Evolutionary conservation across 768 basidiomycete species (phyloP), one percentile per base, ranked within the genome.

Genomic region (Rhodotorula paludigena): DNA sequence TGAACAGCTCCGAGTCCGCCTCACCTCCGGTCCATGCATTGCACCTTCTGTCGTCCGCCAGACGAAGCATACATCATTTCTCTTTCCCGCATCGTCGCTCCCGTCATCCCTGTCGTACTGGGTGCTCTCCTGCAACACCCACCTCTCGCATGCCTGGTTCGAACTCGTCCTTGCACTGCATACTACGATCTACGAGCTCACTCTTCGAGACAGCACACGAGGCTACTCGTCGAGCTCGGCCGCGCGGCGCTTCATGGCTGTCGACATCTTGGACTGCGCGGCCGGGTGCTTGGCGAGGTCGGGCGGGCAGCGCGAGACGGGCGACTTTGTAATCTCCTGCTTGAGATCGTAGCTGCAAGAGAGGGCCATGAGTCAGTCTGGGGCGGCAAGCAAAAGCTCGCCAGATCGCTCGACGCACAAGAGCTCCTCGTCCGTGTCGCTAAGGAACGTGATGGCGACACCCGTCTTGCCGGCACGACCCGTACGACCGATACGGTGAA

Each of bases 401-500:
- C n/a, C n/a, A n/a, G n/a, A n/a, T n/a, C n/a, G 25, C 20, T 2
- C 12, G 2, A 66, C 71, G 45, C 54, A 93, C 92, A 98, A 92
- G 77, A 96, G 77, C 64, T 82, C 94, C 80, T 94, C 92, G 60
- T 93, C 92, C 73, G 93, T 90, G 77, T 96, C 91, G 49, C 88
- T 89, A 70, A 99, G 82, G 85, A 99, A 97, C 30, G 96, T 98
- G 76, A 98, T 93, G 44, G 96, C 85, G 0, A 85, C 84, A 44
- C 96, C 96, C 77, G 86, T 84, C 79, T 98, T 98, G 55, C 96
- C 96, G 38, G 96, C 96, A 80, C 96, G 90, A 75, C 96, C 96
- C 56, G 96, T 99, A 76, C 96, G 89, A 77, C 94, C 96, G 75
- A 99, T 97, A 78, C 94, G 88, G 80, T 98, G 94, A 53, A 98